Base-by-base conservation (phyloP, 1,284 basidiomycete species). In the Naganishia liquefaciens region DNA sequence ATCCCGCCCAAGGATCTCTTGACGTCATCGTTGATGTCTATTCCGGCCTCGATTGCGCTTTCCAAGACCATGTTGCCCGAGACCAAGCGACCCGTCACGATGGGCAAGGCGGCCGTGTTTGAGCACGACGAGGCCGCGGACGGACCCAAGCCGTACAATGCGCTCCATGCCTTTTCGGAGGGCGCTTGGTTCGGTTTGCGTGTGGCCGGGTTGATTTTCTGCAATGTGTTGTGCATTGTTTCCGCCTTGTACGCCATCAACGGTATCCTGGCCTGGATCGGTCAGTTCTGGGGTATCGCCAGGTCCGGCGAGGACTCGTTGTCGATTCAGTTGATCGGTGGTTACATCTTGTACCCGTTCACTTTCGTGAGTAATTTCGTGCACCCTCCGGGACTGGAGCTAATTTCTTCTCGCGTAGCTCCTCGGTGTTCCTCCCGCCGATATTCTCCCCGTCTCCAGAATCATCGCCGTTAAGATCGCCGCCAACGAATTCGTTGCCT, bases 21-120 rank as follows among this genome's bases (percentile, higher is more conserved):
- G 72, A 93, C 92, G 5, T 89, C 92, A 5, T 92, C 90, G 11
- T 88, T 95, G 70, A 95, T 95, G 92, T 90, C 88, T 74, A 95
- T 95, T 72, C 92, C 92, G 11, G 92, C 93, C 0, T 92, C 91
- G 13, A 92, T 95, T 74, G 86, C 92, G 2, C 92, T 94, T 70
- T 88, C 87, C 75, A 95, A 95, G 80, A 81, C 93, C 72, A 87
- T 91, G 53, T 73, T 87, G 23, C 92, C 92, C 2, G 92, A 95
- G 80, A 78, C 83, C 50, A 90, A 93, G 53, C 88, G 90, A 72
- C 90, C 92, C 51, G 83, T 93, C 63, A 94, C 93, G 39, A 86
- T 89, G 58, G 92, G 92, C 21, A 84, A 81, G 37, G 84, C 93
- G 68, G 84, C 88, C 63, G 84, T 94, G 63, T 88, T 91, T 75